phyloP scores from a whole-genome alignment of 2,329 filamentous ascomycete genomes.

The Microsporum ferrugineum region DNA sequence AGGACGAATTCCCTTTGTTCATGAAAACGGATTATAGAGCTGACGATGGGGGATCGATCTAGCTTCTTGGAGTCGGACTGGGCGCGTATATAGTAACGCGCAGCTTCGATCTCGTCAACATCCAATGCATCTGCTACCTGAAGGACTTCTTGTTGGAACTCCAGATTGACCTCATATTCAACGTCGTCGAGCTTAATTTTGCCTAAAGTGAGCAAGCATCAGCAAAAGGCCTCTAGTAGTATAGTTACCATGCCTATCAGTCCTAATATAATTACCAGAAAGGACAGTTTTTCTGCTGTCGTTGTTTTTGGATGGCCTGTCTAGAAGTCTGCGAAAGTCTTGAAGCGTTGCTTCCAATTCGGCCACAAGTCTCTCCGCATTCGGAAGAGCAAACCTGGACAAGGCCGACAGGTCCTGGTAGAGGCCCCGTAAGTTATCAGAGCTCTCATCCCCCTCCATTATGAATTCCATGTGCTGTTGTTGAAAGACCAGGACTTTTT shows the following conservation, averaged over 20 bases:
- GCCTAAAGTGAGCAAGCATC: slow-evolving; percentile 40
- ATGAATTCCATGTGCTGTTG: slow-evolving; percentile 4
- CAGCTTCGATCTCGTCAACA: slow-evolving; percentile 78
- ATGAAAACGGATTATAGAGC: slow-evolving; percentile 78
- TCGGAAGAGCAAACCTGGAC: slow-evolving; percentile 57
- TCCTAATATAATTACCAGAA: slow-evolving; percentile 42
- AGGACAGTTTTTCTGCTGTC: slow-evolving; percentile 60
- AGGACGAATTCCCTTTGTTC: slow-evolving; percentile 71
- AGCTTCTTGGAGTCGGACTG: slow-evolving; percentile 56
- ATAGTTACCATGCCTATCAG: background rate
- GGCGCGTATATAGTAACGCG: slow-evolving; percentile 62
- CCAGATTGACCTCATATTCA: slow-evolving; percentile 70
- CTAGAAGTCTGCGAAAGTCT: slow-evolving; percentile 59
- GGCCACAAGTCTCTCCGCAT: slow-evolving; percentile 55
- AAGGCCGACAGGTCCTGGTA: slow-evolving; percentile 74
- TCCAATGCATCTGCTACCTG: slow-evolving; percentile 79
- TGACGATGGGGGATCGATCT: slow-evolving; percentile 62
- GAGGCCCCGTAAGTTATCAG: slow-evolving; percentile 70
- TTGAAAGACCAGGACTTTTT: background rate
- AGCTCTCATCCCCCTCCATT: slow-evolving; percentile 63
- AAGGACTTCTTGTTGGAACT: slow-evolving; percentile 73
- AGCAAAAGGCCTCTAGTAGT: background rate
- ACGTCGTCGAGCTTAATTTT: slow-evolving; percentile 61
- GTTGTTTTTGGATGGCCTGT: slow-evolving; percentile 63
- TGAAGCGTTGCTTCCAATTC: slow-evolving; percentile 56